phyloP scores from a whole-genome alignment of 768 basidiomycete genomes.

The Boletus subparvulus region DNA sequence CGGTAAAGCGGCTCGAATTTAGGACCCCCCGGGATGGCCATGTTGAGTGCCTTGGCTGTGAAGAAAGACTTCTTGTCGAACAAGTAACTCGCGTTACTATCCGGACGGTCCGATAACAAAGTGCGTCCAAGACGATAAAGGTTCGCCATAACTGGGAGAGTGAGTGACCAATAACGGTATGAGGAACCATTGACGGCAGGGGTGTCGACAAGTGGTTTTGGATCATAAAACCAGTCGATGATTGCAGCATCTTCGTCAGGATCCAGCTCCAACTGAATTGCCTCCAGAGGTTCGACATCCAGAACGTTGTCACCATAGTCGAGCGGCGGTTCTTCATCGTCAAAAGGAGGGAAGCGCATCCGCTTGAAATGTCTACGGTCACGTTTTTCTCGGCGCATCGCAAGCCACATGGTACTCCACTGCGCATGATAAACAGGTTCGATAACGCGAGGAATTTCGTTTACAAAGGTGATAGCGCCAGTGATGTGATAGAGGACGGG shows the following conservation, averaged over 20 bases:
- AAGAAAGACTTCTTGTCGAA: slow-evolving; percentile 99
- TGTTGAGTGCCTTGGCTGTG: slow-evolving; percentile 94
- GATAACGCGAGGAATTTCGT: slow-evolving; percentile 94
- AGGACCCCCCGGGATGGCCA: slow-evolving; percentile 97
- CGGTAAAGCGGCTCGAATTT: slow-evolving; percentile 98
- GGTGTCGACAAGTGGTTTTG: slow-evolving; percentile 90
- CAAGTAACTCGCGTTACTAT: slow-evolving; percentile 86
- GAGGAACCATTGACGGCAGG: slow-evolving; percentile 89
- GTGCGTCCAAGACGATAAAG: slow-evolving; percentile 94
- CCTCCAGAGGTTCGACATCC: slow-evolving; percentile 96
- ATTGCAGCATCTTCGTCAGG: slow-evolving; percentile 89
- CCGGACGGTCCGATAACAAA: slow-evolving; percentile 88
- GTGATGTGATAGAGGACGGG: slow-evolving; percentile 99
- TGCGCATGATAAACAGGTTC: slow-evolving; percentile 99
- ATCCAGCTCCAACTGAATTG: slow-evolving; percentile 95
- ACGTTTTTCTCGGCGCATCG: slow-evolving; percentile 97
- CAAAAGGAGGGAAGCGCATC: slow-evolving; percentile 99
- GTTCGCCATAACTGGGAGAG: slow-evolving; percentile 95
- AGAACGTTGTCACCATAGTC: slow-evolving; percentile 99
- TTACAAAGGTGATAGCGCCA: slow-evolving; percentile 99
- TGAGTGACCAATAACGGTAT: slow-evolving; percentile 90
- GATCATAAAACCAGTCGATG: slow-evolving; percentile 98
- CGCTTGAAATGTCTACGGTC: slow-evolving; percentile 99
- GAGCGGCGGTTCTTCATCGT: slow-evolving; percentile 97
- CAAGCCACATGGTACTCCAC: slow-evolving; percentile 99